Base-by-base conservation (phyloP, 257 asterid genomes). In the Solanum sparsipilum region DNA sequence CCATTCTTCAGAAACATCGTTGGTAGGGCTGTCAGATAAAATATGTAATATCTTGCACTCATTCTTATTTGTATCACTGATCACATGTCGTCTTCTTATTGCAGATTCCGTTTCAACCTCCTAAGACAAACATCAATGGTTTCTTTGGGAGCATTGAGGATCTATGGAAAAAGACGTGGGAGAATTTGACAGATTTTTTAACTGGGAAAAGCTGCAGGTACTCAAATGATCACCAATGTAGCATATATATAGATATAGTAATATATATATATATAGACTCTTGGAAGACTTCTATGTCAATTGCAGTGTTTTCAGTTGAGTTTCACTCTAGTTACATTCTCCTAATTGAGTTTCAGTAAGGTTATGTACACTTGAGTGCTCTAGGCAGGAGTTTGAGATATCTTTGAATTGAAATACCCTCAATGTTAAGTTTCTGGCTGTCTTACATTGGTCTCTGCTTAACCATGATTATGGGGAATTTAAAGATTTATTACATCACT, bases 121-220 rank as follows among this genome's bases (percentile, higher is more conserved):
- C 98, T 21, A 91, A 93, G 91, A 90, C 95, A 60, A 90, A 95
- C 86, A 70, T 90, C 58, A 93, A 91, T 91, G 98, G 98, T 48
- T 94, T 95, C 92, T 94, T 95, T 89, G 98, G 89, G 90, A 94
- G 98, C 38, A 93, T 97, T 32, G 93, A 94, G 94, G 94, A 92
- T 85, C 48, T 94, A 65, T 97, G 98, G 99, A 90, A 92, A 87
- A 92, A 71, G 63, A 78, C 95, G 34, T 94, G 96, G 99, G 88
- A 71, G 76, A 90, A 89, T 91, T 82, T 94, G 71, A 86, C 90
- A 79, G 95, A 93, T 89, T 93, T 97, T 89, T 20, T 94, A 85
- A 93, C 98, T 38, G 99, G 99, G 86, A 93, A 88, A 91, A 95
- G 89, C 81, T 97, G 99, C 98, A 96, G 98, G 99, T 95, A 93